Base-by-base conservation (phyloP, 1,139 yeast species). In the Saccharomyces hybrid region DNA sequence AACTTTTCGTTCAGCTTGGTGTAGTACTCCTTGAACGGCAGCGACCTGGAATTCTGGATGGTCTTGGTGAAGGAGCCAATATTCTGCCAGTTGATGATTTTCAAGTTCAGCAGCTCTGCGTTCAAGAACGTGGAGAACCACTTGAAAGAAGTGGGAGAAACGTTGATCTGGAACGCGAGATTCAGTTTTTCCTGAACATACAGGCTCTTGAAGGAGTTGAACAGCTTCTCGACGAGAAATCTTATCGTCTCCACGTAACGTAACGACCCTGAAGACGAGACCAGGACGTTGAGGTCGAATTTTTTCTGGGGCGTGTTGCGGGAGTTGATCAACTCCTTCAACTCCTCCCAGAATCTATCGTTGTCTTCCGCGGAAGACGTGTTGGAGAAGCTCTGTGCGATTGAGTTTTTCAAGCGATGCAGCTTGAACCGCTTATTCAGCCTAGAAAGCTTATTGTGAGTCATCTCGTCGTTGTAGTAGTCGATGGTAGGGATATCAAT, bases 401-500 rank as follows among this genome's bases (percentile, higher is more conserved):
- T 64, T 5, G 54, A 54, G n/a, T 61, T 58, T 49, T 60, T 61
- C 49, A 69, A 53, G 31, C 59, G 60, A 49, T 64, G 68, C 29
- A 68, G 49, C 53, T 66, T 68, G 48, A 68, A 63, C 54, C 60
- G 65, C 52, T 57, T 65, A 55, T 67, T 67, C 28, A 68, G 60
- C 53, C 61, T 62, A 26, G 66, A 61, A 16, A 67, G 55, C 56
- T 62, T 65, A 9, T 55, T 57, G 49, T 66, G 63, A 19, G 59
- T 60, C 46, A 68, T 51, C 55, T 67, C 70, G 58, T 68, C 70
- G 47, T 62, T 64, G 54, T 69, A 66, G 55, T 66, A 68, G 54
- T 69, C 72, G 4, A 69, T 67, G 3, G 70, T 63, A 0, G 72
- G 71, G n/a, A 69, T 67, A 57, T 69, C 72, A 34, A 68, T 64